phyloP scores from a whole-genome alignment of 2,329 filamentous ascomycete genomes.

The Trichophyton verrucosum region DNA sequence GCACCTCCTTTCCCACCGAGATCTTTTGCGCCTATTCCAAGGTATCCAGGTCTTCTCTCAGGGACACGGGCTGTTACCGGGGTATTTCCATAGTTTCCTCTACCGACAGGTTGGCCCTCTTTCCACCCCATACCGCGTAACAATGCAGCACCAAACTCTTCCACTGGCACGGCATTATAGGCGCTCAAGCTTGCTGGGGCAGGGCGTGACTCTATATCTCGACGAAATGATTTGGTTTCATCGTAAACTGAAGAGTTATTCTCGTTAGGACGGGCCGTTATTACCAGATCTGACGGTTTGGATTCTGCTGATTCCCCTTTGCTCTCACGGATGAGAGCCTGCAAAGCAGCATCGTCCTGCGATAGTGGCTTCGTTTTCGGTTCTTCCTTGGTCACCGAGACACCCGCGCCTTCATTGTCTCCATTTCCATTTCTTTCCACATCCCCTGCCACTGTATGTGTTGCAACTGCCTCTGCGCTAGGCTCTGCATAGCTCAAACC shows the following conservation, averaged over 20 bases:
- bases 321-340: conserved; percentile 50
- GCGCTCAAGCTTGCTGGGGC: conserved; percentile 66
- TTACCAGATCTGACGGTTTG: conserved; percentile 40
- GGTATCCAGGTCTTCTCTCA: conserved; percentile 61
- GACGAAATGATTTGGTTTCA: conserved; percentile 50
- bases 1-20: conserved; percentile 39
- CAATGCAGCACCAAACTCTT: conserved; percentile 85
- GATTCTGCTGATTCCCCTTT: conserved; percentile 25
- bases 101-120: conserved; percentile 48
- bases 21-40: conserved; percentile 82
- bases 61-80: conserved; percentile 49
- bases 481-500: conserved; percentile 41
- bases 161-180: conserved; percentile 80
- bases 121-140: conserved; percentile 95
- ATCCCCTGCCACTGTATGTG: conserved; percentile 1
- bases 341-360: conserved; percentile 52
- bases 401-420: background rate
- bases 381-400: conserved; percentile 9
- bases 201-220: conserved; percentile 59
- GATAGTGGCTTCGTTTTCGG: conserved; percentile 31
- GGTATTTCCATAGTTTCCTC: conserved; percentile 38
- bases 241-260: conserved; percentile 21
- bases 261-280: conserved; percentile 29
- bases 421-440: conserved; percentile 21
- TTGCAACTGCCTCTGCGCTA: conserved; percentile 18